Conservation (phyloP, 805 yeast genomes). For the Nakazawaea anatomiae region DNA sequence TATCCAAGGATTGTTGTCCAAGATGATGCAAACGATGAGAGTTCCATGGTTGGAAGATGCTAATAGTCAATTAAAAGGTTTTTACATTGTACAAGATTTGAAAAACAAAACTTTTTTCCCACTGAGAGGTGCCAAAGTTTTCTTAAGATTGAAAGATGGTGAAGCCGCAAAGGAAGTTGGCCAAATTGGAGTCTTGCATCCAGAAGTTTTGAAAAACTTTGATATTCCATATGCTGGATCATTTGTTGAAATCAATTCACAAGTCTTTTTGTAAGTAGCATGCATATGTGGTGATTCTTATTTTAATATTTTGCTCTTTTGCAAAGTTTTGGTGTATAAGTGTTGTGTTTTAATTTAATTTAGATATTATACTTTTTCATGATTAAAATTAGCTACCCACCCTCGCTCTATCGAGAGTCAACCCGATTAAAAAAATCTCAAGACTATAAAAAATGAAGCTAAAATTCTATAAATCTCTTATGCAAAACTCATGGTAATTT, state of each 20-base stretch:
- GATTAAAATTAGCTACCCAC: no score
- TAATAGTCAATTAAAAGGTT: constrained; percentile 60
- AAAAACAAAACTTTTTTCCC: constrained; percentile 80
- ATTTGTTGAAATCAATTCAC: constrained; percentile 83
- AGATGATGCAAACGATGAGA: constrained; percentile 94
- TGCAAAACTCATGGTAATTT: constrained; percentile 23
- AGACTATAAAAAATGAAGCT: neutral
- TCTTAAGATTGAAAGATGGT: constrained; percentile 61
- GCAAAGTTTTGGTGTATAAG: no score
- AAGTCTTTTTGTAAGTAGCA: constrained; percentile 61
- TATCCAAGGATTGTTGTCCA: constrained; percentile 91
- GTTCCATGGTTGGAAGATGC: constrained; percentile 71
- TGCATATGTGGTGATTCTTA: neutral
- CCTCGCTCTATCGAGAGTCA: no score
- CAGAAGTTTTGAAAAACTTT: constrained; percentile 80
- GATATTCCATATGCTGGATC: constrained; percentile 94
- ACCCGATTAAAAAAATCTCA: no score
- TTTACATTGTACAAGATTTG: constrained; percentile 74
- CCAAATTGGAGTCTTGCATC: constrained; percentile 89
- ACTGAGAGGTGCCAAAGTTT: constrained; percentile 91
- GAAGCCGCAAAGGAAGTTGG: constrained; percentile 63
- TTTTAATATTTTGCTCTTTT: neutral
- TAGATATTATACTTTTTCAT: no score
- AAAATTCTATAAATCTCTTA: constrained; percentile 7
- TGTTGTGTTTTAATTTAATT: no score